A percentile compares a stretch with the other conserved stretches of the same genome.
phyloP scores from a whole-genome alignment of 1,284 basidiomycete genomes.

The Rhodotorula sp. region DNA sequence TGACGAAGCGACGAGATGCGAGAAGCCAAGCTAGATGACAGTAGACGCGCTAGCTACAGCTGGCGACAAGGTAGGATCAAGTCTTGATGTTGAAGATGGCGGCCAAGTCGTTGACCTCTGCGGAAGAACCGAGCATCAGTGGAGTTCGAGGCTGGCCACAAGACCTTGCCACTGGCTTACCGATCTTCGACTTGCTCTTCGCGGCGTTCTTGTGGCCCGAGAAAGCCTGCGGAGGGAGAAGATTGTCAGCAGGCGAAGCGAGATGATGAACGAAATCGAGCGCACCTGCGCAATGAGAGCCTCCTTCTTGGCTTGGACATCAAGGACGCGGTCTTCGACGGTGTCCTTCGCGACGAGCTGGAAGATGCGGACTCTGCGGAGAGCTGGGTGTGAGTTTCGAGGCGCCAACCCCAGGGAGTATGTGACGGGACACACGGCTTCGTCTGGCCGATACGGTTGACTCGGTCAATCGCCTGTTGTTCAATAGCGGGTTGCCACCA shows the following conservation, averaged over 20 bases:
- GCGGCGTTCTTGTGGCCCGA: conserved; percentile 35
- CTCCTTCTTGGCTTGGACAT: conserved; percentile 46
- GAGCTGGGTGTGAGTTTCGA: no score
- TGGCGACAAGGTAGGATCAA: background rate
- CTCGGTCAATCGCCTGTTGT: conserved; percentile 46
- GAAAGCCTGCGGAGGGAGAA: conserved; percentile 23
- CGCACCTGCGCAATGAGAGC: conserved; percentile 41
- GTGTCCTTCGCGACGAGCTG: conserved; percentile 46
- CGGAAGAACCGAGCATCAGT: background rate
- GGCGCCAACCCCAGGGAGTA: no score
- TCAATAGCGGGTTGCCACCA: conserved; percentile 43
- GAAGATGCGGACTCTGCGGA: conserved; percentile 42
- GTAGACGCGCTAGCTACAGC: no score
- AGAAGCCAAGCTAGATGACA: no score
- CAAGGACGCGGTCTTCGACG: conserved; percentile 46
- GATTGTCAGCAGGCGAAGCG: no score
- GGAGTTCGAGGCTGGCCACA: no score
- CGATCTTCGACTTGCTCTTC: conserved; percentile 27
- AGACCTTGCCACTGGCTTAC: conserved; percentile 2
- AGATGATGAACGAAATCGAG: background rate
- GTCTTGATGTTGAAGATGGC: background rate
- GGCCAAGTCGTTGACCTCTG: conserved; percentile 2
- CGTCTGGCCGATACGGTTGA: conserved; percentile 48
- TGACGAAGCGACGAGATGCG: no score
- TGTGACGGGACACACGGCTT: conserved; percentile 13